phyloP scores from a whole-genome alignment of 345 rosid species.

The Salix dunnii region DNA sequence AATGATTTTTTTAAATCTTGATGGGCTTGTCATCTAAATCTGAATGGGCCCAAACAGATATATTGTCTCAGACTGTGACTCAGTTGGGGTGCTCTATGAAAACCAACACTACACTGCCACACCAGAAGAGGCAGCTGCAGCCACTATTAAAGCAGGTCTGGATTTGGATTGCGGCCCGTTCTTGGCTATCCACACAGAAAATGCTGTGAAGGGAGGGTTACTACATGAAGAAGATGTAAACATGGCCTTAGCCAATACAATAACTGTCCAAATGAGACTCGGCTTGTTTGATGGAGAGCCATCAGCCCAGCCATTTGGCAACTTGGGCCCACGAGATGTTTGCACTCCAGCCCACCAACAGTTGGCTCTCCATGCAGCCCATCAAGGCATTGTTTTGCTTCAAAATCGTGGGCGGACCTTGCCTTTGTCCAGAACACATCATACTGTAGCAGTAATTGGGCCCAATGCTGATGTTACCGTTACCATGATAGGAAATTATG shows the following conservation, averaged over 20 bases:
- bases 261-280: conserved; percentile 87
- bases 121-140: conserved; percentile 86
- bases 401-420: conserved; percentile 46
- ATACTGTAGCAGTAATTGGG: conserved; percentile 73
- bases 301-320: conserved; percentile 58
- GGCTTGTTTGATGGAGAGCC: conserved; percentile 93
- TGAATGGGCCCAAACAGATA: conserved; percentile 38
- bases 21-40: background rate
- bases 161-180: conserved; percentile 94
- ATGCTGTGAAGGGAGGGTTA: conserved; percentile 51
- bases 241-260: conserved; percentile 67
- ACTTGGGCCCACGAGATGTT: conserved; percentile 76
- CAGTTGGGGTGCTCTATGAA: conserved; percentile 67
- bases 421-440: conserved; percentile 55
- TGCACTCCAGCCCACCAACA: conserved; percentile 64
- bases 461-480: conserved; percentile 85
- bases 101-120: conserved; percentile 74
- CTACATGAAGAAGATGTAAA: conserved; percentile 50
- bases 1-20: background rate
- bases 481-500: conserved; percentile 98
- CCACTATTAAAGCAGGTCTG: conserved; percentile 71
- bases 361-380: conserved; percentile 81
- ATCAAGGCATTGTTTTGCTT: conserved; percentile 80
- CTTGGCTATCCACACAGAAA: conserved; percentile 62
- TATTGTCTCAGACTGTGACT: conserved; percentile 90